phyloP scores from a whole-genome alignment of 805 yeast species.

The Suhomyces sp. region DNA sequence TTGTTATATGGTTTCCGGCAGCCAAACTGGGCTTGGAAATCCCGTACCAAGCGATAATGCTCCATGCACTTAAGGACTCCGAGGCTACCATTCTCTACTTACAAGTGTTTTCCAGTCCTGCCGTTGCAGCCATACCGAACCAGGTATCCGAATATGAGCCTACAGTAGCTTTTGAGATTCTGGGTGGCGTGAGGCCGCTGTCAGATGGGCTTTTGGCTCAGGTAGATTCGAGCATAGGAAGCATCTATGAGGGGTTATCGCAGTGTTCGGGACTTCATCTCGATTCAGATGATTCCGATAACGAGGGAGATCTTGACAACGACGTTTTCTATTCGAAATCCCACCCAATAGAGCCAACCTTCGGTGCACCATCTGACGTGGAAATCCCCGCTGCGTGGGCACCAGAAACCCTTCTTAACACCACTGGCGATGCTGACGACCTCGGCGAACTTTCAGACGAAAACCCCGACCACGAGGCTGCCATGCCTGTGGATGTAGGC shows the following conservation, averaged over 20 bases:
- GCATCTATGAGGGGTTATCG: slow-evolving; percentile 32
- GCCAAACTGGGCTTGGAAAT: slow-evolving; percentile 28
- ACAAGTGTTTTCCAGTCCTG: slow-evolving; percentile 27
- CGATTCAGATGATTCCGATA: slow-evolving; percentile 26
- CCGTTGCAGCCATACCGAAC: slow-evolving; percentile 10
- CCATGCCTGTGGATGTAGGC: slow-evolving; percentile 44
- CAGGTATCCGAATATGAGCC: slow-evolving; percentile 16
- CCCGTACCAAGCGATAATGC: slow-evolving; percentile 31
- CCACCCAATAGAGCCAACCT: not conserved
- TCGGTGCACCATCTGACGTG: slow-evolving; percentile 2
- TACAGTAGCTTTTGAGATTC: slow-evolving; percentile 19
- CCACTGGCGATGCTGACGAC: slow-evolving; percentile 38
- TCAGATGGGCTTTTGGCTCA: slow-evolving; percentile 7
- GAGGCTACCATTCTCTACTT: slow-evolving; percentile 21
- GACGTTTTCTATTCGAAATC: not conserved
- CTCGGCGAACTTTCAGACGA: slow-evolving; percentile 21
- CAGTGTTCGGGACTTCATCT: slow-evolving; percentile 38
- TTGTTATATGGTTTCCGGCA: slow-evolving; percentile 29
- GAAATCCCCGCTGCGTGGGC: slow-evolving; percentile 27
- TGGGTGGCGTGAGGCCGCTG: slow-evolving; percentile 1
- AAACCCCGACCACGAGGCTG: slow-evolving; percentile 31
- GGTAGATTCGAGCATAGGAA: slow-evolving; percentile 7
- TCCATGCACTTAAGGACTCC: slow-evolving; percentile 31
- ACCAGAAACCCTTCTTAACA: slow-evolving; percentile 6
- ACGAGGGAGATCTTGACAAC: slow-evolving; percentile 4